Base-by-base conservation (phyloP, 129 eudicot genomes). In the Flaveria sonorensis region DNA sequence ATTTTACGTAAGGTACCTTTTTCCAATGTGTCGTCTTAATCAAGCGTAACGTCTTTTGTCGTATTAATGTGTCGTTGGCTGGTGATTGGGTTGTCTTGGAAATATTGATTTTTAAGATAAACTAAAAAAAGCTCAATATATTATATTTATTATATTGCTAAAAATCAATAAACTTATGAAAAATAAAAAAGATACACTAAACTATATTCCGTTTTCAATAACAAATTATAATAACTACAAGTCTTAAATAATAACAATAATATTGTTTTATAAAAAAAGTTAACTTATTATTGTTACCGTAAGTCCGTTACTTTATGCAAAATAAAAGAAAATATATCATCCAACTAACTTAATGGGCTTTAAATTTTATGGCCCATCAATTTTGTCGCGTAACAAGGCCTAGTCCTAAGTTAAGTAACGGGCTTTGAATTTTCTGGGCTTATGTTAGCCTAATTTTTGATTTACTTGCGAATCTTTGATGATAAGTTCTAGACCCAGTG, bases 21-120 rank as follows among this genome's bases (percentile, higher is more conserved):
- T 36, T n/a, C 50, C 56, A 66, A 30, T 65, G 80, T 76, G 65
- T 76, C 66, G 80, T 76, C 80, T 16, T 50, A 28, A 66, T 76
- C 65, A 76, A 65, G 32, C 26, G 36, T n/a, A 39, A 32, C 70
- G 39, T 51, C 23, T 51, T 76, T 76, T 76, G 79, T 75, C 79
- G 47, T 75, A 47, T 62, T 48, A 26, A 26, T 16, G 48, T 75
- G 71, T 62, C 71, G 61, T 75, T 75, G 20, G 78, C 24, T 20
- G 14, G 20, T 57, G 40, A 73, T 56, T 55, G 68, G 42, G 21
- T 50, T 14, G 13, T 63, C 69, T 43, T 70, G 59, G 12, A 70
- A 28, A 71, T 20, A 69, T 23, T 68, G 28, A 43, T 7, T 10
- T 68, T 43, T 14, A 21, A 70, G 63, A 71, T 24, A 47, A 39